These are phyloP conservation scores for Aspergillus caelatus DNA, from an alignment of 2,329 filamentous ascomycete genomes.

Conservation along the genomic window DNA sequence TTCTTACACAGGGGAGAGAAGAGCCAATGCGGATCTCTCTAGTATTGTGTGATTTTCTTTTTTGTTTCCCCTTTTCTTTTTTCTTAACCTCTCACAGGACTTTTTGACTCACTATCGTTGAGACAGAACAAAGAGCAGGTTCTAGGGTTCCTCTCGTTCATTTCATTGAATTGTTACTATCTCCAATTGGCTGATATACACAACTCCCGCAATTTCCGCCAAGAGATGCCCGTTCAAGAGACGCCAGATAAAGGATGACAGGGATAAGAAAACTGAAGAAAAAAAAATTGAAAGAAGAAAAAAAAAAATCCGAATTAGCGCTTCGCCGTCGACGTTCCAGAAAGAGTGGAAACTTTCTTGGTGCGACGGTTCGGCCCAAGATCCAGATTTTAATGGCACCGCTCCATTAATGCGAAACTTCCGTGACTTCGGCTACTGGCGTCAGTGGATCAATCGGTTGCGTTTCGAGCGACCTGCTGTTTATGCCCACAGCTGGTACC, in stretches of 20 bases:
- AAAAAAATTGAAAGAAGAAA: conserved; percentile 12
- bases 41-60: not conserved
- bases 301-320: conserved; percentile 13
- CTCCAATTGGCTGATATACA: not conserved
- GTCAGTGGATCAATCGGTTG: conserved; percentile 7
- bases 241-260: conserved; percentile 3
- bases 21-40: not conserved
- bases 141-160: not conserved
- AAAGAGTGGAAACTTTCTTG: conserved; percentile 23
- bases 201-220: conserved; percentile 3
- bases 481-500: not conserved
- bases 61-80: not conserved
- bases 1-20: not conserved
- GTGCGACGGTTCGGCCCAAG: conserved; percentile 23
- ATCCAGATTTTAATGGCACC: conserved; percentile 21
- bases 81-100: not conserved
- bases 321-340: conserved; percentile 21
- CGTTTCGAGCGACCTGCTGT: not conserved
- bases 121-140: not conserved
- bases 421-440: conserved; percentile 13
- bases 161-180: not conserved
- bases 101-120: not conserved
- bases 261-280: conserved; percentile 5
- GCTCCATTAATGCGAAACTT: conserved; percentile 24
- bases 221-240: conserved; percentile 3